Base-by-base conservation (phyloP, 2,329 filamentous ascomycete species). In the Fusarium drepaniforme region DNA sequence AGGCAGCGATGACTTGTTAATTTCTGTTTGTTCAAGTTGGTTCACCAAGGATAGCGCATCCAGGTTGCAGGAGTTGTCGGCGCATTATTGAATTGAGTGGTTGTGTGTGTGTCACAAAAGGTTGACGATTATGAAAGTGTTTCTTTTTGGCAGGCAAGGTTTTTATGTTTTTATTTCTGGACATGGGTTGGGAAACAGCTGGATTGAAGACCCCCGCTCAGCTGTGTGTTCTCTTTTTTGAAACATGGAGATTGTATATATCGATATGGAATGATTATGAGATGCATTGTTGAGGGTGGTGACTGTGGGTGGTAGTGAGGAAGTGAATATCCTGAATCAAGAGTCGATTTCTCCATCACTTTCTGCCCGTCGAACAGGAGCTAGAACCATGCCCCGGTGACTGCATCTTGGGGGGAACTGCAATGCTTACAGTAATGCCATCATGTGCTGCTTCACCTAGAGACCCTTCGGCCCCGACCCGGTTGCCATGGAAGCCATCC, bases 11-110 rank as follows among this genome's bases (percentile, higher is more conserved):
- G 35, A 46, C 65, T 51, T 64, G 61, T 51, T 25, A 25, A 68
- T 72, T 23, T 42, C 33, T 61, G n/a, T 16, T 30, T 38, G 49
- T 67, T 44, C 37, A 56, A 57, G 49, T 63, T 61, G 49, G 44
- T 53, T 62, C 44, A 42, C 42, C 28, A 18, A 49, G 73, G 67
- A 69, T 74, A 71, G 70, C 73, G 67, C 64, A 58, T 66, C 64
- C 62, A 49, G 68, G 42, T 76, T 69, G 72, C 59, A 42, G 77
- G 77, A 79, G 77, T 78, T 78, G 70, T 58, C 59, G 73, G 68
- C 68, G 73, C 67, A 72, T 69, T 70, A 64, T 74, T 75, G 70
- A 77, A 77, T 66, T 70, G 76, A 28, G 44, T 49, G 23, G 70
- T 75, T 46, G 44, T 46, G 73, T 68, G 44, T 49, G 23, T 46